Evolutionary conservation across 495 filamentous ascomycete species (phyloP).

Genomic region (Podospora fimiseda): DNA sequence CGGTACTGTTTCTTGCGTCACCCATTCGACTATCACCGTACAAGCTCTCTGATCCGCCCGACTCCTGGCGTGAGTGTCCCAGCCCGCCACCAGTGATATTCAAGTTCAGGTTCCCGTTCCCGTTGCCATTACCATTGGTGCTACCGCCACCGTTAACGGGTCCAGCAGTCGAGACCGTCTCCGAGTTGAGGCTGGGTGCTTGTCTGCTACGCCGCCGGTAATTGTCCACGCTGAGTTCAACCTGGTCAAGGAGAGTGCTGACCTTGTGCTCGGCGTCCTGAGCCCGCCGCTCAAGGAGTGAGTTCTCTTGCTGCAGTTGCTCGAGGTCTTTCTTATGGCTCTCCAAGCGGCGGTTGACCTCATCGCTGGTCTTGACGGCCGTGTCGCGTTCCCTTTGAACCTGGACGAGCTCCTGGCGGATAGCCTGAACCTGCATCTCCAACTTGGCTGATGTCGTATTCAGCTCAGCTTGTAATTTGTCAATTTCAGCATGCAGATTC

Average conservation of each 20-base stretch:
- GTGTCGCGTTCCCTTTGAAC: conserved; percentile 63
- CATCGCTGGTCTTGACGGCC: conserved; percentile 49
- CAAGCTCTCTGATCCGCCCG: conserved; percentile 47
- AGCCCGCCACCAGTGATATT: conserved; percentile 10
- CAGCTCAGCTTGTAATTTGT: conserved; percentile 62
- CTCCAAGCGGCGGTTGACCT: conserved; percentile 52
- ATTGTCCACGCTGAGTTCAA: conserved; percentile 87
- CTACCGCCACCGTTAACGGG: neutral
- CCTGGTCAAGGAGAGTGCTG: conserved; percentile 84
- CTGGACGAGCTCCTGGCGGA: conserved; percentile 60
- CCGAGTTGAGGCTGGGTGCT: conserved; percentile 27
- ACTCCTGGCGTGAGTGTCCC: conserved; percentile 53
- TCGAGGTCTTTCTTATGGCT: conserved; percentile 64
- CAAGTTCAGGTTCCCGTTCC: no score
- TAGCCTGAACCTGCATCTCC: conserved; percentile 60
- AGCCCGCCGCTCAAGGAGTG: conserved; percentile 69
- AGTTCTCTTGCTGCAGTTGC: conserved; percentile 75
- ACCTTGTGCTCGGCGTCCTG: conserved; percentile 90
- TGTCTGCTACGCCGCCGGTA: conserved; percentile 66
- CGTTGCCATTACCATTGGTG: conserved; percentile 5
- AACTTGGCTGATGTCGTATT: conserved; percentile 57
- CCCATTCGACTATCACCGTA: conserved; percentile 31
- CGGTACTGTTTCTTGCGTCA: conserved; percentile 67
- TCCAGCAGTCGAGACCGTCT: conserved; percentile 6
- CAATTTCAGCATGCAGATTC: conserved; percentile 64